A percentile compares a stretch with the other conserved stretches of the same genome.
Evolutionary conservation across 108 stramenopile species (phyloP).

Genomic region (Parietichytrium sp.): DNA sequence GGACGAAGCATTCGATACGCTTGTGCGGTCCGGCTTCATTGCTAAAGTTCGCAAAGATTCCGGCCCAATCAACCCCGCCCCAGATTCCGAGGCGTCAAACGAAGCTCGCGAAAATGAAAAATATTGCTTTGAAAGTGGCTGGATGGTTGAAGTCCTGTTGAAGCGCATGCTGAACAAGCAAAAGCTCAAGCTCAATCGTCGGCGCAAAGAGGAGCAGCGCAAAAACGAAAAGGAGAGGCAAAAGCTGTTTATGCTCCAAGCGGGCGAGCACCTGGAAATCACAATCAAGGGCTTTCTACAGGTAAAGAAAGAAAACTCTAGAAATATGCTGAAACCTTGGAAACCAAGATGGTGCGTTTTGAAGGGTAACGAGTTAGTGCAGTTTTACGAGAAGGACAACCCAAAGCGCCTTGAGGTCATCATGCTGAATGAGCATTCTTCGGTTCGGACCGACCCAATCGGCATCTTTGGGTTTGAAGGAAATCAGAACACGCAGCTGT

Average conservation of each 20-base stretch:
- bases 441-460: background rate
- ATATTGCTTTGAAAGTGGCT: slow-evolving; percentile 3
- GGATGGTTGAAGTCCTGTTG: background rate
- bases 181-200: background rate
- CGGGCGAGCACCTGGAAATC: background rate
- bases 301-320: background rate
- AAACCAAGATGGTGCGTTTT: slow-evolving; percentile 21
- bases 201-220: background rate
- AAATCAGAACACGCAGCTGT: background rate
- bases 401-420: slow-evolving; percentile 2
- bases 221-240: no score
- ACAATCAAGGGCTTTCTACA: slow-evolving; percentile 9
- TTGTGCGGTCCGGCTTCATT: background rate
- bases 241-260: background rate
- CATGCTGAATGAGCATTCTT: background rate
- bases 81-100: background rate
- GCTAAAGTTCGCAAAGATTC: background rate
- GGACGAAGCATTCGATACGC: background rate
- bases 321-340: slow-evolving; percentile 35
- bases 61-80: background rate
- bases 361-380: background rate
- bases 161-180: slow-evolving; percentile 36
- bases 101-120: no score
- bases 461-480: slow-evolving; percentile 6
- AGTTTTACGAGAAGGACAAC: background rate